Evolutionary conservation across 441 rosid species (phyloP), one percentile per base, ranked within the genome.

Genomic region (Cnidoscolus chayamansa): DNA sequence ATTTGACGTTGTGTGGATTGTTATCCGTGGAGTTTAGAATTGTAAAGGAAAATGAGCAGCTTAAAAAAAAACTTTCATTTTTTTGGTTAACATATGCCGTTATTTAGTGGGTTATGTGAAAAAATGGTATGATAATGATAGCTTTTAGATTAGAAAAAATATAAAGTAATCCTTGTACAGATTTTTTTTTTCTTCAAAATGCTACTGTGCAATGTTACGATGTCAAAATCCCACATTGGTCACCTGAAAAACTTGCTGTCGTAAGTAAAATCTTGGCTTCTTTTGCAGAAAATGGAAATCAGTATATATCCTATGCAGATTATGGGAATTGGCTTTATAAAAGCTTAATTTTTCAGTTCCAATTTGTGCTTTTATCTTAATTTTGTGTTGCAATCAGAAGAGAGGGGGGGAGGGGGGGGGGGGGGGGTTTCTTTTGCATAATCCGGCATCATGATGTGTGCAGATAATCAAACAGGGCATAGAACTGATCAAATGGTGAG

Each of bases 401-500:
- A 55, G 1, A 47, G 1, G 16, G 40, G 25, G 25, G 25, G 55
- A 19, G 19, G 37, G 40, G 1, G 25, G 1, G 13, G 43, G 20
- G 37, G 40, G 0, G 31, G 0, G 13, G 43, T 7, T 16, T 1
- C 45, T 58, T n/a, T 60, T 49, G 7, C 31, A 25, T 35, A 25
- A 50, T 71, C 54, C 71, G 74, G 62, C 74, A 68, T 58, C 55
- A 7, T 64, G 67, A 54, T 48, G 11, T 68, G 63, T 68, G 35
- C 79, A 91, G 97, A 83, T 31, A 77, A 67, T 67, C 78, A 78
- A 37, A 72, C 61, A 74, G 85, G 76, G 58, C 77, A 78, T 35
- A 75, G 70, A 76, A 78, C 68, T 57, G 80, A 78, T 63, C 72
- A 17, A 73, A 74, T 73, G 72, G 30, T 72, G 75, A 65, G 59